Evolutionary conservation across 768 basidiomycete genomes (phyloP).

Genomic region (Thelephora ganbajun): DNA sequence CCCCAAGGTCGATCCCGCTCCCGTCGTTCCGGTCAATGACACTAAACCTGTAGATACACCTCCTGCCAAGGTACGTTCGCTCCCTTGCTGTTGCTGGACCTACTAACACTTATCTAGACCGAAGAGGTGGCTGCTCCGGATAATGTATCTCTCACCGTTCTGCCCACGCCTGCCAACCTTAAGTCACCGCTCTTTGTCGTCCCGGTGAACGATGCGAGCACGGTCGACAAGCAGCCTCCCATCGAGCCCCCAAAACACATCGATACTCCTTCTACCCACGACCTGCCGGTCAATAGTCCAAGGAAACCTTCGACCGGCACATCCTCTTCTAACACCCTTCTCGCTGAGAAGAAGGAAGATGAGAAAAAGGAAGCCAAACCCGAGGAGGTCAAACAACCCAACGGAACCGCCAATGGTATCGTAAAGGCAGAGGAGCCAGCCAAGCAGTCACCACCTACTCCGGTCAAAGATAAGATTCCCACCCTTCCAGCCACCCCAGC

Average conservation of each 20-base stretch:
- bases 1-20: neutral
- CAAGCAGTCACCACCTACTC: too few relatives aligned
- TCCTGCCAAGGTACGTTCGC: constrained; percentile 7
- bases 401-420: neutral
- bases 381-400: neutral
- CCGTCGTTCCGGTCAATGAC: constrained; percentile 8
- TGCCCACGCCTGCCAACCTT: too few relatives aligned
- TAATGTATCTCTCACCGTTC: too few relatives aligned
- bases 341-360: too few relatives aligned
- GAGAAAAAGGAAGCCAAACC: neutral
- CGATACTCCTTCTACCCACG: neutral
- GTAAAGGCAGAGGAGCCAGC: too few relatives aligned
- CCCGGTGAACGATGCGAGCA: too few relatives aligned
- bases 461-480: too few relatives aligned
- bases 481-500: too few relatives aligned
- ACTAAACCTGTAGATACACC: constrained; percentile 6
- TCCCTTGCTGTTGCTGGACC: neutral
- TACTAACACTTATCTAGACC: too few relatives aligned
- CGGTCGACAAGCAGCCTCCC: too few relatives aligned
- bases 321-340: neutral
- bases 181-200: too few relatives aligned
- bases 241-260: constrained; percentile 1
- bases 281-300: neutral
- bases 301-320: neutral
- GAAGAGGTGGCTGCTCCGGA: too few relatives aligned